Evolutionary conservation across 2,329 filamentous ascomycete genomes (phyloP), one percentile per base, ranked within the genome.

Genomic region (Xylogone sp.): DNA sequence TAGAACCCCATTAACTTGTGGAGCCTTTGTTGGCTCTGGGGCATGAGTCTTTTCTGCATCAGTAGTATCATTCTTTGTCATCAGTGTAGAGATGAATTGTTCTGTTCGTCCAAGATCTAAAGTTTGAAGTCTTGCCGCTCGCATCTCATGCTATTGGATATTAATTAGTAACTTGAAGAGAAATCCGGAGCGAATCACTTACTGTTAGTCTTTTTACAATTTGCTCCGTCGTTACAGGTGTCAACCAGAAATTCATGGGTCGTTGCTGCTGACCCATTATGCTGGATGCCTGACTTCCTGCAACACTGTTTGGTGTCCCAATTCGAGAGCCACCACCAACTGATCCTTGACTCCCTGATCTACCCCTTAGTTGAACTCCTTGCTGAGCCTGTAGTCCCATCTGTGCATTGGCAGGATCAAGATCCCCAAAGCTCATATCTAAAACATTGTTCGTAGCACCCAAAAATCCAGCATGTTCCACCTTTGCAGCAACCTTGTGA

Each of bases 401-500:
- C 27, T 81, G 81, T 53, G 83, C 83, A 56, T 89, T 88, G 21
- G 88, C 82, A 3, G 90, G 88, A 65, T 97, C 91, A 24, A 97
- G 76, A 62, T 97, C 93, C 45, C 90, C 90, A 72, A 96, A 96
- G 63, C 87, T 96, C 73, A 97, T 84, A 65, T 96, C 91, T 60
- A 95, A 71, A 45, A 92, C 81, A 64, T 88, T 95, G 61, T 81
- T 88, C 8, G 84, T 81, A 10, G 86, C 81, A 43, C 81, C 85
- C 56, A 92, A 82, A 57, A 93, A 87, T 6, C 94, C 94, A 39
- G 94, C 91, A 71, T 97, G 90, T 68, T 99, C 94, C 51, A 99
- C 91, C 67, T 95, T 95, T 51, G 94, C 92, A 19, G 93, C 92
- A 45, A 99, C 94, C 67, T 99, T 99, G 74, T 97, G 94, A 66